phyloP scores from a whole-genome alignment of 2,329 filamentous ascomycete species.

The Arthrobotrys sphaeroides region DNA sequence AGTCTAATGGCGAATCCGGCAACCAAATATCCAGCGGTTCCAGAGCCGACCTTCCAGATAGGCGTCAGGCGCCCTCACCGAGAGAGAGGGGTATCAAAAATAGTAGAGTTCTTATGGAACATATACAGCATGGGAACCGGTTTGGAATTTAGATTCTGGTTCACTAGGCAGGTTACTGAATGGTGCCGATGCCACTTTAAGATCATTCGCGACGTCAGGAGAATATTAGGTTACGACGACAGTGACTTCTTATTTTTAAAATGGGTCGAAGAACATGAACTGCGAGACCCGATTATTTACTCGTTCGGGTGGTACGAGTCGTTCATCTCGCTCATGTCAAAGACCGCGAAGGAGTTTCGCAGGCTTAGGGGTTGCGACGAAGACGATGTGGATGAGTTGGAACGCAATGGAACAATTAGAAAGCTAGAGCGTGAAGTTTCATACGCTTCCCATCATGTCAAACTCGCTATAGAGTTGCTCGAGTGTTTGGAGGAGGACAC shows the following conservation, averaged over 20 bases:
- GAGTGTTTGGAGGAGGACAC: not conserved
- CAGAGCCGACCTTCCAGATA: too few species aligned
- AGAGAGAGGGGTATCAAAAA: not conserved
- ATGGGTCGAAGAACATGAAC: not conserved
- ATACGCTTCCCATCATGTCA: not conserved
- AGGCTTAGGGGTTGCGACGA: not conserved
- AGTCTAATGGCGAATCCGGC: too few species aligned
- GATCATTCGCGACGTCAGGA: not conserved
- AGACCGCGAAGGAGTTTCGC: too few species aligned
- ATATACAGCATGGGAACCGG: not conserved
- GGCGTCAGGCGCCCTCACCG: not conserved
- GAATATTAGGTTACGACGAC: not conserved
- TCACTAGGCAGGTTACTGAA: not conserved
- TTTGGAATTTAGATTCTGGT: not conserved
- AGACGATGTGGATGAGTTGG: not conserved
- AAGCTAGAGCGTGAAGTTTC: not conserved
- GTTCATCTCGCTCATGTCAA: not conserved
- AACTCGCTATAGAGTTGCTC: not conserved
- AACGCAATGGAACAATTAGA: not conserved
- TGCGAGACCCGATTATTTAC: not conserved
- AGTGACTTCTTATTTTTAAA: not conserved
- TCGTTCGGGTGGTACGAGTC: conserved; percentile 1
- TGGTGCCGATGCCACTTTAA: not conserved
- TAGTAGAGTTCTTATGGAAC: not conserved
- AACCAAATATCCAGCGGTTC: not conserved